Base-by-base conservation (phyloP, 225 moss, liverwort and hornwort species). In the Asterella californica region DNA sequence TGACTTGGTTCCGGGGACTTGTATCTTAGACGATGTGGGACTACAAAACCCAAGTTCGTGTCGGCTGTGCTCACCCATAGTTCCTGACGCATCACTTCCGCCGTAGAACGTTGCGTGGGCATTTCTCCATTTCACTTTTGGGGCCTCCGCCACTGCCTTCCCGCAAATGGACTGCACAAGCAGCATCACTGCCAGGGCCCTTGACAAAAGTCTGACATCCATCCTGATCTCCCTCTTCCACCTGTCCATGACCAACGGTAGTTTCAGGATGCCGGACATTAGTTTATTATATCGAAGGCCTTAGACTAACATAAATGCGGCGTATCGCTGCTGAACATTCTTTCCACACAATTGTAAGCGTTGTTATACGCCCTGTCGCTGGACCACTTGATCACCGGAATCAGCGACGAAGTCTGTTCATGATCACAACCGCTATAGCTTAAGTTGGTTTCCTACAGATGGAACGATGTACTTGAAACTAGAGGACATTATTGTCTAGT, bases 81-180 rank as follows among this genome's bases (percentile, higher is more conserved):
- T 83, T 27, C 82, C 82, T 8, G 82, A 83, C 5, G 78, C 82
- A 21, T 83, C 82, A 11, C 47, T 45, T 34, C 82, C 82, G 37
- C 82, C 82, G 1, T 83, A 83, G 22, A 75, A 83, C 0, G 83
- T 83, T 7, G 83, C 83, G 15, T 83, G 83, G 1, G 83, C 79
- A 49, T 49, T 49, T 72, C 72, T 72, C 72, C 72, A 72, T 49
- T 72, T 72, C 47, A 25, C 48, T 49, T 49, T 22, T 15, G 0
- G 37, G 22, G 27, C 27, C 21, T 48, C 27, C 24, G 47, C 72
- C 42, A 49, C n/a, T 47, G 48, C 72, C 2, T 27, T 47, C 29
- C 42, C 72, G 27, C 12, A 29, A 49, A 38, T 9, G 49, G 72
- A 72, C 19, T 29, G 49, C 47, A 49, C 27, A 25, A 72, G 17